Evolutionary conservation across 768 basidiomycete genomes (phyloP), one percentile per base, ranked within the genome.

Genomic region (Amanita rimosa): DNA sequence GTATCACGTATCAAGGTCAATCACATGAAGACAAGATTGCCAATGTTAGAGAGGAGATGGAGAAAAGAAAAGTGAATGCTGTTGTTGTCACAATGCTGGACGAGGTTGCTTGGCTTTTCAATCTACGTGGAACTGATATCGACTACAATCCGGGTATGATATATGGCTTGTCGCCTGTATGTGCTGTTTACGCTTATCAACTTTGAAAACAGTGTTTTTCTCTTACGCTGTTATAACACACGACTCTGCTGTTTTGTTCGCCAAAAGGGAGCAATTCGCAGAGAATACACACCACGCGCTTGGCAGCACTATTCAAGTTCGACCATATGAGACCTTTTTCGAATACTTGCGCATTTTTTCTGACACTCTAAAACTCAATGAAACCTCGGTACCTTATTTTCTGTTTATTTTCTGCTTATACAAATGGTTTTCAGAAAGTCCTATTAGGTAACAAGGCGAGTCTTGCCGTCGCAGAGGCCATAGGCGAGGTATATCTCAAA

Each of bases 21-120:
- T 68, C 74, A 0, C 71, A 80, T 27, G 55, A 62, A 31, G 73
- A 76, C 24, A 99, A 99, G 64, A 68, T 99, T 36, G 64, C 65
- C 14, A 66, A 69, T 16, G 65, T 91, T 4, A 73, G 90, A 29
- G 73, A 79, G 49, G 81, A 84, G 52, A 55, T 95, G 47, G 57
- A 60, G 48, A 79, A 78, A 68, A 73, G 79, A 57, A 75, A 79
- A 17, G 67, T 66, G n/a, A 75, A 81, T 54, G 91, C 85, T 1
- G 63, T 88, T 36, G 81, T 95, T 1, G 75, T 97, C 3, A 84
- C 75, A n/a, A 81, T 85, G 73, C 76, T 98, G 17, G 95, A 98
- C 62, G 95, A 98, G 62, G 80, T 95, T 44, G 92, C 91, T 0
- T 98, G 92, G 92, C 60, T 93, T 34, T 88, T 91, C 67, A 94